Evolutionary conservation across 306 rosid species (phyloP).

Genomic region (Fragaria nilgerrensis): DNA sequence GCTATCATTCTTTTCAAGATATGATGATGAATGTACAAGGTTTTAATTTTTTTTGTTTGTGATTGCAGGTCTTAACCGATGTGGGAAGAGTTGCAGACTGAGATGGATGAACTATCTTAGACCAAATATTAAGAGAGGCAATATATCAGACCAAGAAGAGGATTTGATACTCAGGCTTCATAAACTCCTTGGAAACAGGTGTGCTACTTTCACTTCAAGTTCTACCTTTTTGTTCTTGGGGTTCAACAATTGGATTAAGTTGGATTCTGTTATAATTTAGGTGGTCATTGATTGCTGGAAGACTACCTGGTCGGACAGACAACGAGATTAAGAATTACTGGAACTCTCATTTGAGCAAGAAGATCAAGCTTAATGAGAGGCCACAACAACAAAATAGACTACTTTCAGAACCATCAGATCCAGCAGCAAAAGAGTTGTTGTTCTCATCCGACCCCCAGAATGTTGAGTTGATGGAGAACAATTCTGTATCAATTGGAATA

Average conservation of each 20-base stretch:
- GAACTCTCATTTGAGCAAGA: constrained; percentile 49
- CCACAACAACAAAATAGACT: background rate
- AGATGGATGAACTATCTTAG: constrained; percentile 56
- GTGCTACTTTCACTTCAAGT: background rate
- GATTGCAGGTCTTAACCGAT: constrained; percentile 35
- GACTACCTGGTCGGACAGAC: constrained; percentile 46
- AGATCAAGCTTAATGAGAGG: constrained; percentile 26
- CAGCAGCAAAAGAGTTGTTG: constrained; percentile 10
- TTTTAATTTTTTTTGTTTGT: background rate
- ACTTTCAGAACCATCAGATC: background rate
- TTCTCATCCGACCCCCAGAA: background rate
- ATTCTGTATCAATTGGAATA: background rate
- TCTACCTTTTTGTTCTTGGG: background rate
- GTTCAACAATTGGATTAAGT: background rate
- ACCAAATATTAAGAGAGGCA: constrained; percentile 60
- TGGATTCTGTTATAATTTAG: constrained; percentile 3
- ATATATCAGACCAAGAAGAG: constrained; percentile 57
- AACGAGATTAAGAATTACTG: constrained; percentile 44
- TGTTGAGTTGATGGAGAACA: background rate
- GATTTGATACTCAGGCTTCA: constrained; percentile 53
- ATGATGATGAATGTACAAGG: background rate
- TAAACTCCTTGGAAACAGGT: constrained; percentile 56
- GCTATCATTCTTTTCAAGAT: background rate
- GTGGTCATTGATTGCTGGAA: constrained; percentile 46
- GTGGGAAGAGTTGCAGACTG: constrained; percentile 55